phyloP scores from a whole-genome alignment of 2,329 filamentous ascomycete species.

The Hymenoscyphus fructigenus region DNA sequence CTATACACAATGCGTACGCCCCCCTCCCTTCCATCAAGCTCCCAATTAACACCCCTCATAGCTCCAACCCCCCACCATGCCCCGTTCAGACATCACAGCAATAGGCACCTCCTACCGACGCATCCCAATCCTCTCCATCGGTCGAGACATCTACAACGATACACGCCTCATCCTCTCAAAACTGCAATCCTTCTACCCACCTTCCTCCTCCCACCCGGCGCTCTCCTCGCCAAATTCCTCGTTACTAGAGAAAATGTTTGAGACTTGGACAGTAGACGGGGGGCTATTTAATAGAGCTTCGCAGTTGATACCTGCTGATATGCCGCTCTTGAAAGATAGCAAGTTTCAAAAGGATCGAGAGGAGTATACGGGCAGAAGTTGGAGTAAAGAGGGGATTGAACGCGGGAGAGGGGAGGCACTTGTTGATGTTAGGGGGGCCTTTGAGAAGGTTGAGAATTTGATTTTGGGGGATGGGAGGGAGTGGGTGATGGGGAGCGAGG shows the following conservation, averaged over 20 bases:
- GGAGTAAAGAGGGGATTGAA: slow-evolving; percentile 41
- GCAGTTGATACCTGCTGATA: slow-evolving; percentile 55
- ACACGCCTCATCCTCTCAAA: slow-evolving; percentile 66
- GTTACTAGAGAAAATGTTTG: slow-evolving; percentile 55
- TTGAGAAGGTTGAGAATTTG: slow-evolving; percentile 60
- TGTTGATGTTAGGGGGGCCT: slow-evolving; percentile 51
- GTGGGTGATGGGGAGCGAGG: slow-evolving; percentile 57
- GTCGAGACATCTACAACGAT: slow-evolving; percentile 67
- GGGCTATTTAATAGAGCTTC: slow-evolving; percentile 55
- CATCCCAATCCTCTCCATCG: slow-evolving; percentile 67
- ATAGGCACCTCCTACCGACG: slow-evolving; percentile 67
- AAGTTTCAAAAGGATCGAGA: slow-evolving; percentile 59
- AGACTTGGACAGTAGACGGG: slow-evolving; percentile 54
- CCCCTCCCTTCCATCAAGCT: neutral
- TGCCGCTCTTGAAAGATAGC: slow-evolving; percentile 55
- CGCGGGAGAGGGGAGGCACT: slow-evolving; percentile 55
- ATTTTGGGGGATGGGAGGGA: slow-evolving; percentile 64
- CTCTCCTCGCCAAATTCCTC: slow-evolving; percentile 35
- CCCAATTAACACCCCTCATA: slow-evolving; percentile 33
- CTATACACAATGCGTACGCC: slow-evolving; percentile 65
- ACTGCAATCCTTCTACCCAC: slow-evolving; percentile 57
- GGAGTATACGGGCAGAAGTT: slow-evolving; percentile 44
- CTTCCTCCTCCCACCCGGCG: slow-evolving; percentile 38
- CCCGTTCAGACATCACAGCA: slow-evolving; percentile 61
- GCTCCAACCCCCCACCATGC: slow-evolving; percentile 65